Base-by-base conservation (phyloP, 495 filamentous ascomycete genomes). In the Penicillium coffeae region DNA sequence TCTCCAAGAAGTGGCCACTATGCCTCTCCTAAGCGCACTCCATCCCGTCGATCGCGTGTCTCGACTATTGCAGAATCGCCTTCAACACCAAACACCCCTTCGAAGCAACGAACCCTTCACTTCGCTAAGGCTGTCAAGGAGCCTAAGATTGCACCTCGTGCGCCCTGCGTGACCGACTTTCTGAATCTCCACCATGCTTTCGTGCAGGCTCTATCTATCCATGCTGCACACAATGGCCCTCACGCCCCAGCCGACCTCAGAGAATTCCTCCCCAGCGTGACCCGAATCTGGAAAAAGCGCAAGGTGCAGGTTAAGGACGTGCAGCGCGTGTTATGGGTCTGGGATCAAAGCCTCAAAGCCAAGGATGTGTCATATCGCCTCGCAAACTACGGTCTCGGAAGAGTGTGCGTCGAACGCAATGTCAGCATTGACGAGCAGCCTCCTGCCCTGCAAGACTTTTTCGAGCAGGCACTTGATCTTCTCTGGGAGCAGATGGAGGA, bases 231-330 rank as follows among this genome's bases (percentile, higher is more conserved):
- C 48, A 68, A 69, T 38, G 70, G 72, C 13, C 39, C 56, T 2
- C 47, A 47, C 12, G 48, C 65, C 8, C 66, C 73, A 0, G 70
- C 69, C 10, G 73, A 76, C 27, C 42, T 75, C 32, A 50, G 63
- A 43, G 68, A 73, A 37, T 65, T 76, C 21, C 58, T 74, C 12
- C 61, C 56, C 30, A 72, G 61, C 21, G 58, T 73, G 6, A 63
- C 65, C 32, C 62, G 69, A 15, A 59, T 76, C 14, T 76, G 73
- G 73, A 73, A 69, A 54, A 75, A 74, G 50, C 63, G 73, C 41
- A 74, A 74, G 54, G 73, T 76, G 21, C 58, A 66, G 27, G 49
- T 58, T 3, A 69, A 69, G 47, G 73, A 76, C 48, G 12, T 76
- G 43, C 73, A 75, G 46, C 66, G 69, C 25, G 33, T 76, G 7